Base-by-base conservation (phyloP, 495 filamentous ascomycete genomes). In the Lophiotrema nucula region DNA sequence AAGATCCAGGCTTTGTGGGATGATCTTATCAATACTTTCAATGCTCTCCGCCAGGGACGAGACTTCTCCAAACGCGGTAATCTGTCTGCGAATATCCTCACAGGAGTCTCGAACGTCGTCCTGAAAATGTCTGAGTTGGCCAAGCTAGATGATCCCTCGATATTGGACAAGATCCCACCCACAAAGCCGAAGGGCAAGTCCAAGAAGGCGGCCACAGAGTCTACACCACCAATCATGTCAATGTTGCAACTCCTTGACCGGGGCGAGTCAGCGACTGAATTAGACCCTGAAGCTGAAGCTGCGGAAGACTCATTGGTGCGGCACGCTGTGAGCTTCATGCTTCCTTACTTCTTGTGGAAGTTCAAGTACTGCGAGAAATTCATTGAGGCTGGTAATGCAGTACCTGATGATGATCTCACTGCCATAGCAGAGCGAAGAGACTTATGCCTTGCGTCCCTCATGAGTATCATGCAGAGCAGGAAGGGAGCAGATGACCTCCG, bases 271-370 rank as follows among this genome's bases (percentile, higher is more conserved):
- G 75, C 70, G 31, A 60, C 79, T 26, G 80, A 83, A 24, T 76
- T 81, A 1, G 80, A 85, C 49, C 81, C 86, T 24, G 84, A 87
- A 12, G 68, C 80, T 3, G 84, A 86, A 51, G 81, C 79, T 38
- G 73, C 85, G 8, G 91, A 95, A 67, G 84, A 89, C 54, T 86
- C 91, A 55, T 73, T 93, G 47, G 82, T 91, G 4, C 76, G 77
- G 10, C 84, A 81, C 52, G 86, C 89, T 18, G 83, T 91, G 58
- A 84, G 85, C 58, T 77, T 85, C 4, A 70, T 87, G 21, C 74
- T 91, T 22, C 89, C 91, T 74, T 97, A 96, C 74, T 93, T 96
- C 71, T 88, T 95, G 85, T 98, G 93, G 93, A 91, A 92, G 60
- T 79, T 89, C 24, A 67, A 68, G 11, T 43, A 56, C 27, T 45